Base-by-base conservation (phyloP, 2,329 filamentous ascomycete species). In the Verruconis gallopava region DNA sequence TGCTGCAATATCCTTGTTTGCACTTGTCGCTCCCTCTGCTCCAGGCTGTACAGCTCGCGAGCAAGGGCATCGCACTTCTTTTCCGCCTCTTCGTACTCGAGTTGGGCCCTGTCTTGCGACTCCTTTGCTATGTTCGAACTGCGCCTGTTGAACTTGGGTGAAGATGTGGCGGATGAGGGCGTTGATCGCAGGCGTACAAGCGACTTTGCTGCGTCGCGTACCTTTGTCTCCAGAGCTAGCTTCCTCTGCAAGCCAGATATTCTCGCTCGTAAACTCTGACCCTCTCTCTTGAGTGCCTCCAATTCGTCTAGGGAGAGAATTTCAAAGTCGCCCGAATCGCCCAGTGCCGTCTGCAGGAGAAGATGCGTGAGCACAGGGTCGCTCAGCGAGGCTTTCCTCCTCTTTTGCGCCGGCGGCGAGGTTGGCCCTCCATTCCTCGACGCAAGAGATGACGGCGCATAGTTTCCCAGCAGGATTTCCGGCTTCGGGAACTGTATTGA, bases 291-390 rank as follows among this genome's bases (percentile, higher is more conserved):
- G 53, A 96, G 64, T 37, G 76, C 73, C 50, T 96, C 91, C 21
- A 95, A 81, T 62, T 96, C 88, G 57, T 94, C 86, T 51, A 89
- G 83, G 0, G 88, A 85, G 47, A 98, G 60, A 18, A 98, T 79
- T 55, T 89, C 79, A 58, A 79, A 98, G 51, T 78, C 68, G 55
- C 79, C 81, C 65, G 86, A 93, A 62, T 98, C 91, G 46, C 79
- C 75, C 46, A 98, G 75, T 15, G 91, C 91, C 15, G 85, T 96
- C 65, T 96, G 89, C 47, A 91, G 88, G 45, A 98, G 73, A 37
- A 98, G 67, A 59, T 96, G 93, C 58, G 94, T 79, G 52, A 86
- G 81, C 35, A 98, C 71, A 0, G 71, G 71, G 52, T 79, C 75
- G 49, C 15, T 36, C 11, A 40, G 3, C 11, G 42, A 19, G 22